Evolutionary conservation across 345 rosid species (phyloP), one percentile per base, ranked within the genome.

Genomic region (Hibiscus trionum): DNA sequence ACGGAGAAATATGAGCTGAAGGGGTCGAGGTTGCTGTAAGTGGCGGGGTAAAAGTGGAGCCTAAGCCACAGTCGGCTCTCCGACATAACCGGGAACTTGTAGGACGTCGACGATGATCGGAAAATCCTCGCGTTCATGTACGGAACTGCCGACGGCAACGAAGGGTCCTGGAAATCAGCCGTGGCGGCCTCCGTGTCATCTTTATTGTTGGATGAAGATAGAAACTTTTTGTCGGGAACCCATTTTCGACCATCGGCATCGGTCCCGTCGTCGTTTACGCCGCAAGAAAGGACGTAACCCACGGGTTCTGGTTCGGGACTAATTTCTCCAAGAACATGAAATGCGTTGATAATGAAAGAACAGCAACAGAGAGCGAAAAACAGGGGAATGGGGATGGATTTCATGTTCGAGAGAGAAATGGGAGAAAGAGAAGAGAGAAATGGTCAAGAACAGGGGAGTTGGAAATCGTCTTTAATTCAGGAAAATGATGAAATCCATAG

Each of bases 121-220:
- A 86, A 86, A 68, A 89, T 82, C 64, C 95, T 78, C 3, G 94
- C 86, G 15, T 76, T 76, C 94, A 87, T 81, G 67, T 79, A 84
- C 1, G 91, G 91, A 39, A 86, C 75, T 0, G 77, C 26, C 1
- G 90, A 86, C 11, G 80, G 81, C 42, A 87, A 62, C 0, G 87
- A 79, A 46, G 91, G 76, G 70, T 86, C 91, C 74, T 87, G 91
- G 44, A 55, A 37, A 42, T 74, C 75, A 0, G 91, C 86, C 61
- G 69, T 61, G 1, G 73, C 80, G 0, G 68, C 11, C 11, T 62
- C 77, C 11, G 82, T 59, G 19, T 77, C 61, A 42, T 42, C 46
- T 42, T 42, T 42, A 1, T 9, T 42, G 5, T 75, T 75, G 3
- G 72, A 11, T 3, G 82, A 73, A 2, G 44, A 37, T 0, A 89